Percentiles rank a stretch among this genome's conserved stretches.
Conservation (phyloP, 2,329 filamentous ascomycete genomes). For the Nemania abortiva region DNA sequence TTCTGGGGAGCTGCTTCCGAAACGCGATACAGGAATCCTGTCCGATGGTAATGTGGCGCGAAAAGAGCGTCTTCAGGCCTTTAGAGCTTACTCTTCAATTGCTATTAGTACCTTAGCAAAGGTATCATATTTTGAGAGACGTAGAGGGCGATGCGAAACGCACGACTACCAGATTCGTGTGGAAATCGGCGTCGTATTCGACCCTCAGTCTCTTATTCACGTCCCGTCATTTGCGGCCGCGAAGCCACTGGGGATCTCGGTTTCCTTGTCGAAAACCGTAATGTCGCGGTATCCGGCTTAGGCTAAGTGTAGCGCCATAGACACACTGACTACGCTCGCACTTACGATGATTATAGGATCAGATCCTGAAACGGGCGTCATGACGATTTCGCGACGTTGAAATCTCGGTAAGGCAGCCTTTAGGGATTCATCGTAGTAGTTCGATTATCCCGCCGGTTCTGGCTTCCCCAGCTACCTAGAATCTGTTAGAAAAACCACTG, state of each 20-base stretch:
- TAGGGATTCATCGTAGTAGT: neutral
- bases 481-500: no score
- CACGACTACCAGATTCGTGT: slow-evolving; percentile 63
- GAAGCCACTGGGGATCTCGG: slow-evolving; percentile 53
- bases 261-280: slow-evolving; percentile 55
- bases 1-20: slow-evolving; percentile 62
- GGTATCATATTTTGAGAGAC: neutral
- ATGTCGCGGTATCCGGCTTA: slow-evolving; percentile 56
- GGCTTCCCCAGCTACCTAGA: neutral
- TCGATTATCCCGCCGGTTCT: neutral
- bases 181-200: slow-evolving; percentile 70
- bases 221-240: slow-evolving; percentile 71
- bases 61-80: slow-evolving; percentile 64
- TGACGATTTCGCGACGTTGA: neutral
- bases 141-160: neutral
- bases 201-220: slow-evolving; percentile 72
- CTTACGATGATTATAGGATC: slow-evolving; percentile 50
- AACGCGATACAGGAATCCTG: slow-evolving; percentile 63
- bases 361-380: slow-evolving; percentile 34
- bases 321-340: slow-evolving; percentile 54
- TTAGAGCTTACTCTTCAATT: slow-evolving; percentile 58
- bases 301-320: slow-evolving; percentile 58
- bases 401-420: neutral
- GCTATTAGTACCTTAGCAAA: no score
- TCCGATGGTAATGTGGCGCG: slow-evolving; percentile 63